Percentiles rank a stretch among this genome's conserved stretches.
Conservation (phyloP, 768 basidiomycete genomes). For the Russula compacta region DNA sequence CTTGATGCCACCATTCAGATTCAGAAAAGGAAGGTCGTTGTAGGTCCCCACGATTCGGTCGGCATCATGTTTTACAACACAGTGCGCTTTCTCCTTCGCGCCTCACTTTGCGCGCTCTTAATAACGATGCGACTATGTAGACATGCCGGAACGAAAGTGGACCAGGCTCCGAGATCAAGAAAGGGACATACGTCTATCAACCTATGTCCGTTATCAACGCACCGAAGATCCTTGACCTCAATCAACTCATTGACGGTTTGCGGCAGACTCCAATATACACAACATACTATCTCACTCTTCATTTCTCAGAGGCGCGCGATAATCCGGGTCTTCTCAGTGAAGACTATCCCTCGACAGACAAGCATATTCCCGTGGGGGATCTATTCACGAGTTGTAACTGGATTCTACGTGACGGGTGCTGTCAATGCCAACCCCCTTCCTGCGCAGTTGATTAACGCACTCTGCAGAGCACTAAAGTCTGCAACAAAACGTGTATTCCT, state of each 20-base stretch:
- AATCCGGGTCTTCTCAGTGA: constrained; percentile 47
- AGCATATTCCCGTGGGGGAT: constrained; percentile 70
- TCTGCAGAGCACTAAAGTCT: constrained; percentile 65
- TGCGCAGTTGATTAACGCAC: not conserved
- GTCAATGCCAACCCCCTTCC: not conserved
- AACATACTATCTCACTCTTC: constrained; percentile 1
- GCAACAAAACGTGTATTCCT: constrained; percentile 90
- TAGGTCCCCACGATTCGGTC: constrained; percentile 80
- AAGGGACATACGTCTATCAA: constrained; percentile 63
- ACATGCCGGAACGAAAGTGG: constrained; percentile 32
- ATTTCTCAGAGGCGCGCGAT: constrained; percentile 50
- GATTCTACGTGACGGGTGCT: constrained; percentile 81
- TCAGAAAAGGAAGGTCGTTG: constrained; percentile 82
- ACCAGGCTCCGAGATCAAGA: constrained; percentile 52
- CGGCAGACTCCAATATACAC: constrained; percentile 11
- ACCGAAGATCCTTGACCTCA: constrained; percentile 69
- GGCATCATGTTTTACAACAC: constrained; percentile 92
- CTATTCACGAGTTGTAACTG: constrained; percentile 88
- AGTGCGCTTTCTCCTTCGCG: constrained; percentile 37
- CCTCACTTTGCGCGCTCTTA: not conserved
- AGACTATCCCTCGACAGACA: constrained; percentile 55
- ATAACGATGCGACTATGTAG: constrained; percentile 9
- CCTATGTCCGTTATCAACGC: constrained; percentile 71
- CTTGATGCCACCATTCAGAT: constrained; percentile 80
- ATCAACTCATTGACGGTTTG: constrained; percentile 67